These are phyloP conservation scores for Babesia sp. DNA, from an alignment of 169 alveolate species.

Conservation along the genomic window DNA sequence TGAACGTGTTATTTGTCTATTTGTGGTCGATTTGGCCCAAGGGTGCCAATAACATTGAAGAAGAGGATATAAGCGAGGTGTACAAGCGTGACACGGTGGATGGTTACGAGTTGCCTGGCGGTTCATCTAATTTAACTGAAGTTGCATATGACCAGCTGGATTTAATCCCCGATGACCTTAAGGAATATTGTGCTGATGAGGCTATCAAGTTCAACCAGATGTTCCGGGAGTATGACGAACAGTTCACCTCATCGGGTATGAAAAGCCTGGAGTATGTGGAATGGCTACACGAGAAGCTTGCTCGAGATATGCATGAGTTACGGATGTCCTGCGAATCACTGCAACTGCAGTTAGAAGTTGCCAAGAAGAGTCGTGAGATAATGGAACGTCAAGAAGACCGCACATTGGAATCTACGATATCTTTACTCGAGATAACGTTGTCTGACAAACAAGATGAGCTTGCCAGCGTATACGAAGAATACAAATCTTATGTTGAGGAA, in stretches of 20 bases:
- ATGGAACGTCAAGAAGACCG: constrained; percentile 20
- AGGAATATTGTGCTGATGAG: constrained; percentile 37
- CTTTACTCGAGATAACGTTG: constrained; percentile 52
- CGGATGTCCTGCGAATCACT: constrained; percentile 20
- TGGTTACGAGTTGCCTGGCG: neutral
- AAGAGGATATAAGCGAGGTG: constrained; percentile 26
- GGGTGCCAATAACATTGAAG: constrained; percentile 20
- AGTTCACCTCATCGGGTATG: neutral
- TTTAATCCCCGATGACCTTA: constrained; percentile 43
- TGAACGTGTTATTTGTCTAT: constrained; percentile 27
- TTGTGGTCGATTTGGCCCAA: constrained; percentile 70
- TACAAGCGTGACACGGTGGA: constrained; percentile 17
- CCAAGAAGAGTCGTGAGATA: constrained; percentile 19
- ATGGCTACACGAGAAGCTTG: constrained; percentile 30
- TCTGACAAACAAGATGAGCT: constrained; percentile 56
- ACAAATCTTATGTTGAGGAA: constrained; percentile 24
- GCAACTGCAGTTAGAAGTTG: constrained; percentile 37
- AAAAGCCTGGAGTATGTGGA: constrained; percentile 31
- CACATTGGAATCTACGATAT: constrained; percentile 46
- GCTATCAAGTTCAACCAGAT: constrained; percentile 6
- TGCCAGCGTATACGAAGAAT: constrained; percentile 27
- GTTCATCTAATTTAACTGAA: constrained; percentile 14
- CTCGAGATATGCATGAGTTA: constrained; percentile 37
- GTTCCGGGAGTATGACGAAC: constrained; percentile 36
- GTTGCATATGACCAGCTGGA: constrained; percentile 54